Evolutionary conservation across 2,329 filamentous ascomycete species (phyloP).

Genomic region (Ciborinia camelliae): DNA sequence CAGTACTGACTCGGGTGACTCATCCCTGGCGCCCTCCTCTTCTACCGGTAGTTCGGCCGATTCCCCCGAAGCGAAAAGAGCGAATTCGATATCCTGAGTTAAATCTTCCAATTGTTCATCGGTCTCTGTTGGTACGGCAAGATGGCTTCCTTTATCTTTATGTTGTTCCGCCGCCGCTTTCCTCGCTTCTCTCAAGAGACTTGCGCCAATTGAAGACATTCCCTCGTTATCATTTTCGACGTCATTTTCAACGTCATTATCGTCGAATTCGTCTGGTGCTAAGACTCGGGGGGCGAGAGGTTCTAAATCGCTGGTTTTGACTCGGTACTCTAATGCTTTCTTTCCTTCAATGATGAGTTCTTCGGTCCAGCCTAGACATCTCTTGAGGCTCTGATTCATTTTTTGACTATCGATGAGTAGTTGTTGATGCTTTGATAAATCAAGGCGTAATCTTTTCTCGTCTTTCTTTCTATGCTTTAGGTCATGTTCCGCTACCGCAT

Average conservation of each 20-base stretch:
- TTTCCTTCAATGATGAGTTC: conserved; percentile 84
- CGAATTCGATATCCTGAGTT: conserved; percentile 8
- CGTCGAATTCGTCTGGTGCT: conserved; percentile 59
- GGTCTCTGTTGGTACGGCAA: background rate
- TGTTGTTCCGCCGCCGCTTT: conserved; percentile 25
- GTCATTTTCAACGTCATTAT: conserved; percentile 27
- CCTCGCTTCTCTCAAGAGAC: conserved; percentile 33
- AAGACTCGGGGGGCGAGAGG: conserved; percentile 76
- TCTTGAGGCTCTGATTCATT: conserved; percentile 90
- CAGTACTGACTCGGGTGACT: background rate
- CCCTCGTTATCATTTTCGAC: conserved; percentile 33
- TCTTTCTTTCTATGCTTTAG: conserved; percentile 64
- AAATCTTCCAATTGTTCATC: conserved; percentile 5
- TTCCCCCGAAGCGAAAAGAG: background rate
- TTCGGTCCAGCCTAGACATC: conserved; percentile 87
- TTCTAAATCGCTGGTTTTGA: conserved; percentile 74
- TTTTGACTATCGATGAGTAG: conserved; percentile 86
- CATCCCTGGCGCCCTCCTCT: background rate
- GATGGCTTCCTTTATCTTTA: background rate
- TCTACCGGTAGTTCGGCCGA: background rate
- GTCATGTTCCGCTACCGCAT: conserved; percentile 44
- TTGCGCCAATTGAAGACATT: conserved; percentile 32
- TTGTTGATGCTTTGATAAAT: conserved; percentile 85
- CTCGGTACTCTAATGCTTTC: conserved; percentile 80
- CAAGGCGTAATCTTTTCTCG: conserved; percentile 77